phyloP scores from a whole-genome alignment of 257 asterid species.

The Plantago major region DNA sequence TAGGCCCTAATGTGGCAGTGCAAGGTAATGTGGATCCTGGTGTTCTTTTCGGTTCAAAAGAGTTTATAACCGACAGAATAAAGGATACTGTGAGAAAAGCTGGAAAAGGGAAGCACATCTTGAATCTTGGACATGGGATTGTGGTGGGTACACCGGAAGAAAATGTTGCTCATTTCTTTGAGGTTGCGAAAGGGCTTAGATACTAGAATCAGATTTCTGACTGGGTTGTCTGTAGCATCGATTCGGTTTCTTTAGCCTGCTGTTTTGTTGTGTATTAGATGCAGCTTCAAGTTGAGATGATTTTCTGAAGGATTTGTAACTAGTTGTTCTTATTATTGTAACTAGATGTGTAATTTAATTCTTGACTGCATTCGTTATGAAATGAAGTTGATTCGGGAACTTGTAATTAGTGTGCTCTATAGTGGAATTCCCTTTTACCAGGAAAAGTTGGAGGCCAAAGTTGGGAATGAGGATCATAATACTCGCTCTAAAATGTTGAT shows the following conservation, averaged over 20 bases:
- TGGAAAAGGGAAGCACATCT: slow-evolving; percentile 81
- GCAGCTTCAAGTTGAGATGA: slow-evolving; percentile 17
- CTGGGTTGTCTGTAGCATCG: slow-evolving; percentile 18
- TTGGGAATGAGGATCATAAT: background rate
- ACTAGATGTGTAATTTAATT: background rate
- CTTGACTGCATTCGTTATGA: background rate
- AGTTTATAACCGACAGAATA: slow-evolving; percentile 77
- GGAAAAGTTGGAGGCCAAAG: too few species aligned
- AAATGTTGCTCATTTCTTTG: slow-evolving; percentile 29
- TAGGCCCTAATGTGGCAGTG: slow-evolving; percentile 77
- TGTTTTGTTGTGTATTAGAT: slow-evolving; percentile 17
- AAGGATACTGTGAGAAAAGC: slow-evolving; percentile 86
- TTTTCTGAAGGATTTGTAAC: slow-evolving; percentile 6
- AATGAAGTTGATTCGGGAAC: background rate
- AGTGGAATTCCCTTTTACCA: too few species aligned
- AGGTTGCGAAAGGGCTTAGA: slow-evolving; percentile 54
- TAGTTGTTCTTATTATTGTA: background rate
- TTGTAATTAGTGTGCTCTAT: too few species aligned
- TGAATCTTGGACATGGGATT: slow-evolving; percentile 98
- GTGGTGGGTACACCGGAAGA: slow-evolving; percentile 97
- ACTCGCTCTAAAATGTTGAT: too few species aligned
- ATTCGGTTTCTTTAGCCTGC: slow-evolving; percentile 14
- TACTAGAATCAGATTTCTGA: slow-evolving; percentile 33
- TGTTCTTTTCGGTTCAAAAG: slow-evolving; percentile 93
- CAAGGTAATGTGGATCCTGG: slow-evolving; percentile 98